These are phyloP conservation scores for Lasiosphaeria ovina DNA, from an alignment of 495 filamentous ascomycete genomes.

Conservation along the genomic window DNA sequence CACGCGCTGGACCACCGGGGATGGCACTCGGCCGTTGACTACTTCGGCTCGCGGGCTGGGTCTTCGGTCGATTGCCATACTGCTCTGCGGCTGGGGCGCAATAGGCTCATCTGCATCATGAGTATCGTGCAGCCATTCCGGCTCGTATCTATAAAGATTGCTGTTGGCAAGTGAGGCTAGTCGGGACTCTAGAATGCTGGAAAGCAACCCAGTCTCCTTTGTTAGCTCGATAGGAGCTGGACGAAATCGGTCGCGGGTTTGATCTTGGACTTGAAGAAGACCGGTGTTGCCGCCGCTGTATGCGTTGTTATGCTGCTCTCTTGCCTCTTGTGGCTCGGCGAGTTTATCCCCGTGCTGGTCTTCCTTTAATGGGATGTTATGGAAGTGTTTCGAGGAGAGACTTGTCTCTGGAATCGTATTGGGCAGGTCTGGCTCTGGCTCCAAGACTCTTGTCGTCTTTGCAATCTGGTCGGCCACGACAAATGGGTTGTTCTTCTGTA, in stretches of 20 bases:
- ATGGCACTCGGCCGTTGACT: background rate
- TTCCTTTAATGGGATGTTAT: background rate
- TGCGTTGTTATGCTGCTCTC: background rate
- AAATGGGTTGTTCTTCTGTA: constrained; percentile 27
- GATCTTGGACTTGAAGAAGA: background rate
- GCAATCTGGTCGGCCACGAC: constrained; percentile 27
- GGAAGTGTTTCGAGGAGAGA: background rate
- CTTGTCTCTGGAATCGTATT: constrained; percentile 3
- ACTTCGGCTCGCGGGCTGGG: background rate
- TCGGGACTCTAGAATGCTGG: background rate
- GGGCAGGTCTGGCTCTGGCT: constrained; percentile 5
- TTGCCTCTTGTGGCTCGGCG: background rate
- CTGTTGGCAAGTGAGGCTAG: background rate
- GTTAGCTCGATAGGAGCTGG: background rate
- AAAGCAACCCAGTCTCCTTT: background rate
- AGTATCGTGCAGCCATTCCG: background rate
- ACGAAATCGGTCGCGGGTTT: background rate
- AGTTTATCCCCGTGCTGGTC: background rate
- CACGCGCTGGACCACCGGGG: constrained; percentile 11
- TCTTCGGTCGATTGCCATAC: background rate
- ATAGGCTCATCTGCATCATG: background rate
- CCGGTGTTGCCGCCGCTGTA: background rate
- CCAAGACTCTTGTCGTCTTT: constrained; percentile 9
- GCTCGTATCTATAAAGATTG: background rate
- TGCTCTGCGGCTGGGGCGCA: background rate